Percentiles rank a stretch among this genome's conserved stretches.
These are phyloP conservation scores for Actinomucor elegans DNA, from an alignment of 371 early-diverging fungal genomes.

Conservation along the genomic window DNA sequence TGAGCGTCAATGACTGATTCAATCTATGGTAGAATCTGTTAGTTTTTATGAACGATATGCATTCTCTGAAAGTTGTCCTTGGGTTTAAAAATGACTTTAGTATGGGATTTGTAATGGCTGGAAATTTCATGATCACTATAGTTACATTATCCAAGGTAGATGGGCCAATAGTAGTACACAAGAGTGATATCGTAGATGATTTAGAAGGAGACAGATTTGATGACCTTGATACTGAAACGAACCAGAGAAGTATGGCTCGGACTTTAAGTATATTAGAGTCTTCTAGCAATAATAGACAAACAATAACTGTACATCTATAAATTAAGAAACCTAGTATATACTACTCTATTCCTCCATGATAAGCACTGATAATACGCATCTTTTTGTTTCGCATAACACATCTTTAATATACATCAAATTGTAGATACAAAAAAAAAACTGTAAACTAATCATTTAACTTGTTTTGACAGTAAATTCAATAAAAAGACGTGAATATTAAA, in stretches of 20 bases:
- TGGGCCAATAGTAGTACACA: constrained; percentile 7
- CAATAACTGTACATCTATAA: constrained; percentile 6
- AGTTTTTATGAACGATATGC: constrained; percentile 70
- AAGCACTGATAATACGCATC: too few species aligned
- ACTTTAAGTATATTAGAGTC: constrained; percentile 2
- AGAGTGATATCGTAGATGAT: not conserved
- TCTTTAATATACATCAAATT: too few species aligned
- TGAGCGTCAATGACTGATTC: too few species aligned
- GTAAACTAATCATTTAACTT: too few species aligned
- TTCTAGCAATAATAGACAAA: not conserved
- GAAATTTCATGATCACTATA: constrained; percentile 67
- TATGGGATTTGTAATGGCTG: constrained; percentile 63
- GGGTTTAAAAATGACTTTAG: constrained; percentile 64
- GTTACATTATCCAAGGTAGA: constrained; percentile 42
- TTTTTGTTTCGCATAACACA: too few species aligned
- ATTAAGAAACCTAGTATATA: not conserved
- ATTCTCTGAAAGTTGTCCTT: constrained; percentile 62
- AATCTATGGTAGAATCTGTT: constrained; percentile 59
- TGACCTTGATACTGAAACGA: not conserved
- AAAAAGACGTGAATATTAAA: too few species aligned
- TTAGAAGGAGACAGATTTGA: not conserved
- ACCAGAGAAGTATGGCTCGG: constrained; percentile 5
- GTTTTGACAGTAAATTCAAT: too few species aligned
- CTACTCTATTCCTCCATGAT: too few species aligned
- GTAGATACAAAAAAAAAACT: too few species aligned